Evolutionary conservation across 2,329 filamentous ascomycete species (phyloP).

Genomic region (Colletotrichum tanaceti): DNA sequence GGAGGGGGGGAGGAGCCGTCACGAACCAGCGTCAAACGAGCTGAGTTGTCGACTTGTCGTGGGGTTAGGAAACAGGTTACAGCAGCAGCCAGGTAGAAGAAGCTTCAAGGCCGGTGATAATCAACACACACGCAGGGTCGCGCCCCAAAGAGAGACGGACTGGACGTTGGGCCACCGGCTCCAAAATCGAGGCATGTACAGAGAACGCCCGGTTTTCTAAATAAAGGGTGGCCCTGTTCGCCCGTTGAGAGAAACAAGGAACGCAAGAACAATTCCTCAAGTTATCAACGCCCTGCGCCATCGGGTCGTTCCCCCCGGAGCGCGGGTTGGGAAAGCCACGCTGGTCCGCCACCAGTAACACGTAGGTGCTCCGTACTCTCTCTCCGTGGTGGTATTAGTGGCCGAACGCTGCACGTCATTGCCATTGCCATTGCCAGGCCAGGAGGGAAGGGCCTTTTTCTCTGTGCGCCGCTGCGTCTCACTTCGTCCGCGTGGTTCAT

Average conservation of each 20-base stretch:
- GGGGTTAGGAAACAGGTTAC: neutral
- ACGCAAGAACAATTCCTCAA: constrained; percentile 1
- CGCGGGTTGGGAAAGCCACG: constrained; percentile 14
- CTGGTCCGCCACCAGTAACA: neutral
- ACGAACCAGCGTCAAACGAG: no score
- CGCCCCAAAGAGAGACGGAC: no score
- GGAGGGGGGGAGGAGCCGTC: no score
- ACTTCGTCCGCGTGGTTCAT: constrained; percentile 2
- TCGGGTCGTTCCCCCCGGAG: neutral
- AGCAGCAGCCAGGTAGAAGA: neutral
- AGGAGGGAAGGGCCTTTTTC: neutral
- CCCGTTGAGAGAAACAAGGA: neutral
- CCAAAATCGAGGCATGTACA: neutral
- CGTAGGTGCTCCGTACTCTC: no score
- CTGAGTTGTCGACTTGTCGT: neutral
- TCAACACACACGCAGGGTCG: constrained; percentile 10
- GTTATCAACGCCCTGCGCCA: constrained; percentile 16
- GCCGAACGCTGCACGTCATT: no score
- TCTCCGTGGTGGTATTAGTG: no score
- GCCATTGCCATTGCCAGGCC: neutral
- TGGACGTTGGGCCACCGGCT: constrained; percentile 12
- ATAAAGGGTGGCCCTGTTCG: constrained; percentile 12
- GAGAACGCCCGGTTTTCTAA: constrained; percentile 24
- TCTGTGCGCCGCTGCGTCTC: constrained; percentile 2
- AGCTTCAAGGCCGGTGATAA: neutral